Evolutionary conservation across 257 asterid species (phyloP).

Genomic region (Nicotiana undulata): DNA sequence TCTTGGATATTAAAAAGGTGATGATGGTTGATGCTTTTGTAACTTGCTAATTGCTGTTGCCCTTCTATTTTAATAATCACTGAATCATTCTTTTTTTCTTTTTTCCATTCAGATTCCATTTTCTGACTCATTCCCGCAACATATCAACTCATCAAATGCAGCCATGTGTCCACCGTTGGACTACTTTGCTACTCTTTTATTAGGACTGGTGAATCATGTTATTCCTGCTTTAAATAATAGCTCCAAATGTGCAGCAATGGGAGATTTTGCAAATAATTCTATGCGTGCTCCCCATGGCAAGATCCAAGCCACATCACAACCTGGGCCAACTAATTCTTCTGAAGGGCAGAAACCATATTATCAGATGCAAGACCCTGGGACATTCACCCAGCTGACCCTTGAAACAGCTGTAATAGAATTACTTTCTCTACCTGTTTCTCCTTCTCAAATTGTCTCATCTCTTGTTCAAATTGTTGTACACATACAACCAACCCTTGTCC

Average conservation of each 20-base stretch:
- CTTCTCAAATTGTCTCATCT: conserved; percentile 72
- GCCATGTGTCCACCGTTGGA: conserved; percentile 79
- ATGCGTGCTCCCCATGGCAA: conserved; percentile 44
- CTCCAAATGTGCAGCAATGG: conserved; percentile 51
- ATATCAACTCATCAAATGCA: conserved; percentile 69
- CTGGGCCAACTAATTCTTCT: conserved; percentile 43
- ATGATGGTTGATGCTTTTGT: conserved; percentile 7
- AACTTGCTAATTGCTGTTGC: conserved; percentile 4
- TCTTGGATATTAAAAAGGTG: conserved; percentile 85
- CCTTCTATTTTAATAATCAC: conserved; percentile 13
- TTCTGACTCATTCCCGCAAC: conserved; percentile 95
- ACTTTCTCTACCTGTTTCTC: conserved; percentile 79
- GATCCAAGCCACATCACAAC: conserved; percentile 49
- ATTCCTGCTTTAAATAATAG: conserved; percentile 72
- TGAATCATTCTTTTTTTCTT: conserved; percentile 26
- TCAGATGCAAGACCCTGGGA: conserved; percentile 97
- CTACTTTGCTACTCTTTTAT: conserved; percentile 79
- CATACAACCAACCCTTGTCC: conserved; percentile 91
- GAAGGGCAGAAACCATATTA: conserved; percentile 87
- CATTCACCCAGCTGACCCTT: conserved; percentile 81
- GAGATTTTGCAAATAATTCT: conserved; percentile 41
- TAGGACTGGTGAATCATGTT: conserved; percentile 85
- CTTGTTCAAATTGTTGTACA: conserved; percentile 93
- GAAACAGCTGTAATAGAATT: conserved; percentile 96
- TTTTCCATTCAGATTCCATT: conserved; percentile 82